Evolutionary conservation across 164 flowering plant species (phyloP).

Genomic region (Vitis rotundifolia): DNA sequence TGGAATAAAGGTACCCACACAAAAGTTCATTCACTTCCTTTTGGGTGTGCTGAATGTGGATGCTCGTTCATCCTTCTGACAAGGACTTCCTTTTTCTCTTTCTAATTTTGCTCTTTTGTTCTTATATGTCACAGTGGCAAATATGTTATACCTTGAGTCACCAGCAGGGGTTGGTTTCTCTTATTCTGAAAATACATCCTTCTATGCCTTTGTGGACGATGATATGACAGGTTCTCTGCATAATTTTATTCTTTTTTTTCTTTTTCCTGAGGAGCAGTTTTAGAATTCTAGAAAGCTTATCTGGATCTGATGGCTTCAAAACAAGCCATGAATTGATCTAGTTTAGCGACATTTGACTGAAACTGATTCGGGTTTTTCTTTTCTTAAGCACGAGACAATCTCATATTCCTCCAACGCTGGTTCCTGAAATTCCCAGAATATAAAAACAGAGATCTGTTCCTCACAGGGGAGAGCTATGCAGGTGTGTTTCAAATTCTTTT

Average conservation of each 20-base stretch:
- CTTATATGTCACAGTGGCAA: slow-evolving; percentile 29
- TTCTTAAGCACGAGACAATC: slow-evolving; percentile 25
- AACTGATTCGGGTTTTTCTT: slow-evolving; percentile 1
- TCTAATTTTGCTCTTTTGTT: neutral
- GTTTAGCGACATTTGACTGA: too few relatives aligned
- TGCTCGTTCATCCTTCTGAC: neutral
- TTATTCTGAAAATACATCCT: slow-evolving; percentile 33
- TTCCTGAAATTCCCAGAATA: slow-evolving; percentile 37
- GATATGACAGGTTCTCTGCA: slow-evolving; percentile 32
- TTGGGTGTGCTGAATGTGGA: too few relatives aligned
- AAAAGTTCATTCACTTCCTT: neutral
- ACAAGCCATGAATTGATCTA: too few relatives aligned
- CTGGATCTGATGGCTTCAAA: too few relatives aligned
- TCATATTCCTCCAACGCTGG: slow-evolving; percentile 36
- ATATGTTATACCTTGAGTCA: slow-evolving; percentile 44
- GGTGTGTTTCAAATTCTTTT: slow-evolving; percentile 11
- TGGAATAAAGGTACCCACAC: slow-evolving; percentile 44
- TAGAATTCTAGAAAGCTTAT: too few relatives aligned
- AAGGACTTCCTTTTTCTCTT: too few relatives aligned
- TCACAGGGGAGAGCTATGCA: slow-evolving; percentile 50
- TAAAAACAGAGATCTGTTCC: slow-evolving; percentile 31
- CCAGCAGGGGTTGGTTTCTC: slow-evolving; percentile 57
- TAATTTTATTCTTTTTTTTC: too few relatives aligned
- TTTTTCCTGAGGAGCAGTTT: too few relatives aligned
- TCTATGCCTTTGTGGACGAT: slow-evolving; percentile 29